Evolutionary conservation across 2,329 filamentous ascomycete species (phyloP), one percentile per base, ranked within the genome.

Genomic region (Penicillium psychrosexuale): DNA sequence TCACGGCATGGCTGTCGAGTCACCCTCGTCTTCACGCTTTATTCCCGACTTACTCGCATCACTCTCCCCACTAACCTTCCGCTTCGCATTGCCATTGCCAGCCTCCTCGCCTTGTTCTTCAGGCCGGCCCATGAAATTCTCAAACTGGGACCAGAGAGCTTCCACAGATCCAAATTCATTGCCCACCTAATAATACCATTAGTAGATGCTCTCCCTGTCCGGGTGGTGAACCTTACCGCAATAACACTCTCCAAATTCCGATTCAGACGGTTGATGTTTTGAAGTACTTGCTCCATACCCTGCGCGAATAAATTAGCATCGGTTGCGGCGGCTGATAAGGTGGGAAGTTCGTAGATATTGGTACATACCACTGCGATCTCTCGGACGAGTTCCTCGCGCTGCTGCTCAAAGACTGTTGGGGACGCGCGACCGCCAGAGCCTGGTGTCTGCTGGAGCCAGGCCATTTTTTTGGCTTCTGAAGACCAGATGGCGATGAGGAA

Each of bases 131-230:
- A 97, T 97, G 65, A 97, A 92, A 63, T 87, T 89, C 77, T 99
- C 94, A 69, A 99, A 97, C 68, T 96, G 91, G 37, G 90, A 95
- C 94, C 94, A 99, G 15, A 99, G 82, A 30, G 91, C 91, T 74
- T 99, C 94, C 40, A 99, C 94, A 4, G 91, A 92, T n/a, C 89
- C 87, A 75, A 99, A 97, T 69, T 99, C 94, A 74, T 96, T 96
- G 36, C 94, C 94, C 49, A 99, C 87, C 86, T 90, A 51, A 36
- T 15, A 1, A 27, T n/a, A 17, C 9, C 3, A 27, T 57, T 40
- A 61, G 47, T 44, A 44, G 28, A 33, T 45, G 11, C 12, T n/a
- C 24, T 30, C 5, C 8, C 22, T 1, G 2, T 8, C 7, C 3
- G 2, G 1, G 12, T 8, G 3, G 4, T 24, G 9, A 30, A 15